Base-by-base conservation (phyloP, 2,329 filamentous ascomycete species). In the Monilinia fructicola region DNA sequence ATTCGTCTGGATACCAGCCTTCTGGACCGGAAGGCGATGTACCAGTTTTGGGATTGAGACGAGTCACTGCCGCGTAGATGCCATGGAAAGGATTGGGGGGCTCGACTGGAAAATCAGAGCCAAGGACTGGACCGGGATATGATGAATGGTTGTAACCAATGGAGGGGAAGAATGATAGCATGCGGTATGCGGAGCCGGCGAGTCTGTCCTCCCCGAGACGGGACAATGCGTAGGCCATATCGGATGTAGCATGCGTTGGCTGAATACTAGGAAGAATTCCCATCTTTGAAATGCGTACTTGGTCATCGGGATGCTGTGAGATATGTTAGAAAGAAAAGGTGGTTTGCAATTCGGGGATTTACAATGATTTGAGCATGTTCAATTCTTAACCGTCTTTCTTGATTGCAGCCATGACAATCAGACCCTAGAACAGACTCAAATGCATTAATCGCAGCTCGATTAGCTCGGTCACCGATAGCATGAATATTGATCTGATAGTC, bases 91-190 rank as follows among this genome's bases (percentile, higher is more conserved):
- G 86, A 71, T 85, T 84, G 0, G 87, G 83, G 2, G 88, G 88
- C 74, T 91, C 88, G 10, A 91, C 88, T 48, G 89, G 89, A 71
- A 91, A 91, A 72, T 91, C 89, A 59, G 86, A 89, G 2, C 89
- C 89, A 1, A 91, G 80, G 0, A 90, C 77, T 4, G 85, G 84
- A 0, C 75, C 76, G 6, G 70, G 70, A 31, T 72, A 73, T 26
- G 50, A 46, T 18, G 23, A 54, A 18, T 52, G 60, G 10, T 42
- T 59, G 18, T 44, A 40, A 40, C 6, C 4, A 5, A 26, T 23
- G 16, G 83, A 74, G 31, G 83, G 79, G 1, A 89, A 80, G 1
- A 90, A 76, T 0, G 85, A 86, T 14, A 80, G 79, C 88, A 91
- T 90, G 28, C 87, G 82, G 75, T 91, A 91, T 1, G 88, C 88